Evolutionary conservation across 2,329 filamentous ascomycete genomes (phyloP).

Genomic region (Arthrinium puccinioides): DNA sequence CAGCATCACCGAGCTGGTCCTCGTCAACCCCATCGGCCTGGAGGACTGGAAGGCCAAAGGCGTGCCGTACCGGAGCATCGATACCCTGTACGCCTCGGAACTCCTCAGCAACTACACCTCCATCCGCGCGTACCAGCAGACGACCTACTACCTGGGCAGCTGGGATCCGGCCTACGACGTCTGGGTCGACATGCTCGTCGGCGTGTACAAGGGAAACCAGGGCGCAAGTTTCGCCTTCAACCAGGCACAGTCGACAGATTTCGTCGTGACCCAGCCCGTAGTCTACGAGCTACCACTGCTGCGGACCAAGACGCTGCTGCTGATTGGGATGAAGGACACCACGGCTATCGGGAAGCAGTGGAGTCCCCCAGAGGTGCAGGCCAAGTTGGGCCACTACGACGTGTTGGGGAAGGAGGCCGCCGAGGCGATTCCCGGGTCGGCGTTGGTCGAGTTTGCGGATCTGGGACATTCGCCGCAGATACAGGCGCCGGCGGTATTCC

Average conservation of each 20-base stretch:
- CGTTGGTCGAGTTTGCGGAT: conserved; percentile 37
- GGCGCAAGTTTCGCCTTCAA: conserved; percentile 35
- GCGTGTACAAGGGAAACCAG: conserved; percentile 39
- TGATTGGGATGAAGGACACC: conserved; percentile 44
- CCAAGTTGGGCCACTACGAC: conserved; percentile 39
- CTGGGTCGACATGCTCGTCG: conserved; percentile 48
- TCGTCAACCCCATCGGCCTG: conserved; percentile 45
- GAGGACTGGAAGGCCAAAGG: conserved; percentile 45
- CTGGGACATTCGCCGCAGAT: conserved; percentile 48
- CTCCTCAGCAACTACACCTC: conserved; percentile 31
- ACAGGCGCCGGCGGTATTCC: conserved; percentile 38
- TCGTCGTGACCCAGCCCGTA: conserved; percentile 46
- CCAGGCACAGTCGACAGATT: conserved; percentile 45
- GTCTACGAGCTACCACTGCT: conserved; percentile 41
- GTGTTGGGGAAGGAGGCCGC: conserved; percentile 38
- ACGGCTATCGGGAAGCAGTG: conserved; percentile 49
- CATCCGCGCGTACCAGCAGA: conserved; percentile 38
- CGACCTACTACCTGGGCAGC: conserved; percentile 38
- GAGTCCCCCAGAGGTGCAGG: conserved; percentile 35
- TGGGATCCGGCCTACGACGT: conserved; percentile 43
- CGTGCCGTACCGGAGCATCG: conserved; percentile 37
- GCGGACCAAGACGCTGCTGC: conserved; percentile 36
- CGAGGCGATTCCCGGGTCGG: conserved; percentile 33
- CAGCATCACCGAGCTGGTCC: conserved; percentile 32
- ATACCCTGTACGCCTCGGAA: conserved; percentile 30